Evolutionary conservation across 495 filamentous ascomycete species (phyloP).

Genomic region (Penicillium diatomitis): DNA sequence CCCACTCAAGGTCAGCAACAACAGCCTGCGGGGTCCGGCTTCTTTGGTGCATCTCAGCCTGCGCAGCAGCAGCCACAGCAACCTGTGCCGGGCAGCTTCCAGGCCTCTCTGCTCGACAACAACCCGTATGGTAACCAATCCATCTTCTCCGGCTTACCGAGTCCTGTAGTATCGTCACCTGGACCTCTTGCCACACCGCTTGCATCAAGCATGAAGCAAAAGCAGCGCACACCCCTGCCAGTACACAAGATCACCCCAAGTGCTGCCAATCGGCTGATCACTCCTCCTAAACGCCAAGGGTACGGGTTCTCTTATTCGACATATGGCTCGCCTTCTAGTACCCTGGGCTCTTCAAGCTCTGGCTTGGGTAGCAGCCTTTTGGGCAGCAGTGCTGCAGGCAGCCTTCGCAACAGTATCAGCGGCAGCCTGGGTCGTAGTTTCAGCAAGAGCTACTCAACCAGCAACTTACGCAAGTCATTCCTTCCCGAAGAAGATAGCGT

Average conservation of each 20-base stretch:
- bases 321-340: slow-evolving; percentile 72
- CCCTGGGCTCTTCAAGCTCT: slow-evolving; percentile 55
- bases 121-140: slow-evolving; percentile 77
- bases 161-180: slow-evolving; percentile 53
- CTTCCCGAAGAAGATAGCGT: slow-evolving; percentile 68
- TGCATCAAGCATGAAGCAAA: slow-evolving; percentile 58
- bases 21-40: slow-evolving; percentile 41
- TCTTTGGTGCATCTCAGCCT: slow-evolving; percentile 57
- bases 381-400: slow-evolving; percentile 30
- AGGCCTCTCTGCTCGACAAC: slow-evolving; percentile 63
- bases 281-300: slow-evolving; percentile 67
- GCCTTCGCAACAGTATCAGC: slow-evolving; percentile 27
- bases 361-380: slow-evolving; percentile 56
- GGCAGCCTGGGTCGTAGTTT: slow-evolving; percentile 55
- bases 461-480: slow-evolving; percentile 57
- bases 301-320: slow-evolving; percentile 87
- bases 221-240: slow-evolving; percentile 68
- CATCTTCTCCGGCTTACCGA: slow-evolving; percentile 62
- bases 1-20: slow-evolving; percentile 56
- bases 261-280: slow-evolving; percentile 65
- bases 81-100: slow-evolving; percentile 53
- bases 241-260: slow-evolving; percentile 82
- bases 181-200: slow-evolving; percentile 85
- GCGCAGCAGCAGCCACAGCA: slow-evolving; percentile 38
- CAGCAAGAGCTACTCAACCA: slow-evolving; percentile 54